Evolutionary conservation across 2,329 filamentous ascomycete species (phyloP).

Genomic region (Phaeosphaeriaceae sp.): DNA sequence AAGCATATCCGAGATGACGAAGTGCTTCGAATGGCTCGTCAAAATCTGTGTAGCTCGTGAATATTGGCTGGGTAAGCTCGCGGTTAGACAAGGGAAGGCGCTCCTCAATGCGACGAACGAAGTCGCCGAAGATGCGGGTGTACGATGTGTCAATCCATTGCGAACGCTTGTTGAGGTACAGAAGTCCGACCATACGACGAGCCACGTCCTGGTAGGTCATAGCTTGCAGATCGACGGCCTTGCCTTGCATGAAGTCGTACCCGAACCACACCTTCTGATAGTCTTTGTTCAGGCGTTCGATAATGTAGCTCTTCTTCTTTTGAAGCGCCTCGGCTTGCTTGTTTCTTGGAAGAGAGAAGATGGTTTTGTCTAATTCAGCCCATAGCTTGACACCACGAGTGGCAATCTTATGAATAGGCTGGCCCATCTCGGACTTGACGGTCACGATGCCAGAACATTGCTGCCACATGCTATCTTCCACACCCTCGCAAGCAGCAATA

Average conservation of each 20-base stretch:
- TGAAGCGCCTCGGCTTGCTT: constrained; percentile 88
- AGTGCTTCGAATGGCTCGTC: constrained; percentile 16
- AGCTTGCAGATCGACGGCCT: constrained; percentile 87
- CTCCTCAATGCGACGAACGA: constrained; percentile 68
- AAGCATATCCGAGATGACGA: constrained; percentile 16
- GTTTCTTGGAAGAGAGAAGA: constrained; percentile 64
- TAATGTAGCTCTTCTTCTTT: constrained; percentile 89
- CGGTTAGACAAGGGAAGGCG: constrained; percentile 14
- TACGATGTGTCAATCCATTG: constrained; percentile 91
- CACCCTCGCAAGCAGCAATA: constrained; percentile 83
- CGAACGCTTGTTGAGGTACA: constrained; percentile 89
- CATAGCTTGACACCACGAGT: constrained; percentile 91
- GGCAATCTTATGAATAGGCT: constrained; percentile 95
- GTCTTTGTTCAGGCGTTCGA: constrained; percentile 93
- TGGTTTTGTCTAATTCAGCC: constrained; percentile 95
- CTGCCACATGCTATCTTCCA: constrained; percentile 87
- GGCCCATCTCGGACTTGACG: constrained; percentile 96
- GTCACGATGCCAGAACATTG: constrained; percentile 74
- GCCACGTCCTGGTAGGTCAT: constrained; percentile 95
- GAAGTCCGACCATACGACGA: constrained; percentile 84
- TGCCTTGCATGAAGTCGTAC: constrained; percentile 75
- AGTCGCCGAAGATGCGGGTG: constrained; percentile 81
- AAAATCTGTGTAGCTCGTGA: constrained; percentile 18
- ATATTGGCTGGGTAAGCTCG: constrained; percentile 17
- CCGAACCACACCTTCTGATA: constrained; percentile 99